Evolutionary conservation across 2,329 filamentous ascomycete genomes (phyloP).

Genomic region (Pseudogymnoascus sp.): DNA sequence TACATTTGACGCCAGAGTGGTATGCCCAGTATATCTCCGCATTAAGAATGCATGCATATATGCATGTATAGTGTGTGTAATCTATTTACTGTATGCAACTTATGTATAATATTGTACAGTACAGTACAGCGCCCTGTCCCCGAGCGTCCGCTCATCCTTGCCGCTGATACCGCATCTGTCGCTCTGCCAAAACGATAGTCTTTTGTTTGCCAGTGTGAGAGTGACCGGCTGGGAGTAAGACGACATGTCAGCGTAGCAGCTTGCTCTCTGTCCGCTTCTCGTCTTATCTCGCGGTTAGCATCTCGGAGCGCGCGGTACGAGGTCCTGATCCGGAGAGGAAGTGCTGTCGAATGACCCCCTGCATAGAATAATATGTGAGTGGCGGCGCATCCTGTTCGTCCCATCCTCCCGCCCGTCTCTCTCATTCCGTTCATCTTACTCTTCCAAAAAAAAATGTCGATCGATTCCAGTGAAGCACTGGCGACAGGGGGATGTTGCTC

Average conservation of each 20-base stretch:
- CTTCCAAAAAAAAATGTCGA: neutral
- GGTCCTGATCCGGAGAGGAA: neutral
- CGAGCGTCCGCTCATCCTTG: neutral
- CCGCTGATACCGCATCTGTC: neutral
- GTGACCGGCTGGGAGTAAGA: neutral
- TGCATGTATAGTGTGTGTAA: neutral
- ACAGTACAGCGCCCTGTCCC: too few relatives aligned
- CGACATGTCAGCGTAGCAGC: neutral
- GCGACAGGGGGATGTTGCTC: neutral
- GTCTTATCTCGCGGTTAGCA: neutral
- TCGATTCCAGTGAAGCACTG: neutral
- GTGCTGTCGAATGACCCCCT: neutral
- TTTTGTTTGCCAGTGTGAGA: neutral
- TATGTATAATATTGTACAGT: too few relatives aligned
- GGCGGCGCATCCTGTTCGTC: neutral
- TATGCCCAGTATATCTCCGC: neutral
- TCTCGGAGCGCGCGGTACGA: neutral
- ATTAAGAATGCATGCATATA: conserved; percentile 6
- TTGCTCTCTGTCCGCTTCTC: neutral
- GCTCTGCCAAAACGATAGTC: neutral
- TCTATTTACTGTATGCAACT: too few relatives aligned
- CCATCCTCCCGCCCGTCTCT: neutral
- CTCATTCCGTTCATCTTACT: neutral
- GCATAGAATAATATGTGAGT: neutral
- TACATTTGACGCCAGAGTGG: neutral